Evolutionary conservation across 768 basidiomycete genomes (phyloP).

Genomic region (Tephrocybe sp.): DNA sequence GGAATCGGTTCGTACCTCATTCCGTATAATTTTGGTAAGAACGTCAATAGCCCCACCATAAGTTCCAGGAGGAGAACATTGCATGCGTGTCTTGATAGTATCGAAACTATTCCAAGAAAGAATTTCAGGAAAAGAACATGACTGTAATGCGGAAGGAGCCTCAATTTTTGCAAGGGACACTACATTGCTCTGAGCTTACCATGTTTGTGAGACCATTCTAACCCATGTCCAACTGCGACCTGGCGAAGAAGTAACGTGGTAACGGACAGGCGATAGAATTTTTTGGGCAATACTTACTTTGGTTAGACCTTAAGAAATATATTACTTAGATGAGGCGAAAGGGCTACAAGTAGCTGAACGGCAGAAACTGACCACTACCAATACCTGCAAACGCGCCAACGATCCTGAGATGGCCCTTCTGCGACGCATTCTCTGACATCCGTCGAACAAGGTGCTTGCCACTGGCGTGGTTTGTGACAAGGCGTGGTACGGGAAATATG

Average conservation of each 20-base stretch:
- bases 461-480: background rate
- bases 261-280: background rate
- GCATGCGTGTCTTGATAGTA: conserved; percentile 70
- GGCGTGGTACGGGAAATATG: conserved; percentile 4
- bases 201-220: conserved; percentile 18
- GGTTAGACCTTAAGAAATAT: conserved; percentile 38
- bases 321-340: background rate
- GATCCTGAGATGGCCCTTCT: conserved; percentile 40
- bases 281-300: conserved; percentile 36
- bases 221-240: conserved; percentile 75
- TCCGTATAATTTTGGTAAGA: conserved; percentile 50
- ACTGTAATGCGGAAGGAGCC: conserved; percentile 3
- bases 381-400: conserved; percentile 58
- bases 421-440: conserved; percentile 29
- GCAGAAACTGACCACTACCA: conserved; percentile 48
- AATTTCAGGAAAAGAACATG: background rate
- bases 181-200: conserved; percentile 2
- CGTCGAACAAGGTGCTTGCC: conserved; percentile 2
- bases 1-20: conserved; percentile 44
- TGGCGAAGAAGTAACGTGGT: conserved; percentile 19
- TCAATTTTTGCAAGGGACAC: conserved; percentile 1
- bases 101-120: conserved; percentile 48
- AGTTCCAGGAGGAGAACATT: conserved; percentile 63
- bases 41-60: conserved; percentile 63
- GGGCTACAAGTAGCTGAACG: background rate